These are phyloP conservation scores for Salicornia ramosissima DNA, from an alignment of 148 eudicot species.

Conservation along the genomic window DNA sequence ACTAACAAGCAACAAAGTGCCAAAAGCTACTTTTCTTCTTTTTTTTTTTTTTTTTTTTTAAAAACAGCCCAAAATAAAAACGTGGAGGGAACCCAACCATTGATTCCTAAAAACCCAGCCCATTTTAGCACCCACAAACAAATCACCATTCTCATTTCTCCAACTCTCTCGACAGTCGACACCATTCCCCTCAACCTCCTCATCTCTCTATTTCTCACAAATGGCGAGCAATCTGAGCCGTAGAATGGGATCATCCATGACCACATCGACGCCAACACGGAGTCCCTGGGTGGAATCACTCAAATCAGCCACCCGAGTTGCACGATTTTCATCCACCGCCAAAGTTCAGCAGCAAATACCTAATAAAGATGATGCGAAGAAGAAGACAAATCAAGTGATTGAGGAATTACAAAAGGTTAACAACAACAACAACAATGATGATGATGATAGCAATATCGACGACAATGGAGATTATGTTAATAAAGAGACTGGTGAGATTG, in stretches of 20 bases:
- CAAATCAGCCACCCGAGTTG: slow-evolving; percentile 12
- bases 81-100: no score
- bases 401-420: slow-evolving; percentile 7
- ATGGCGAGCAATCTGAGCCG: slow-evolving; percentile 54
- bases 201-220: no score
- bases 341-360: slow-evolving; percentile 14
- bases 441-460: background rate
- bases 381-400: slow-evolving; percentile 6
- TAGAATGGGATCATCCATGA: slow-evolving; percentile 30
- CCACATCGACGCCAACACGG: slow-evolving; percentile 12
- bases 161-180: no score
- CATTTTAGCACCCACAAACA: no score
- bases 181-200: no score
- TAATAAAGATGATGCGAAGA: slow-evolving; percentile 11
- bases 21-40: no score
- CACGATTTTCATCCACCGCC: slow-evolving; percentile 26
- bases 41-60: no score
- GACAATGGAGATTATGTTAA: slow-evolving; percentile 33
- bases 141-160: no score
- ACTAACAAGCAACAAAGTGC: no score
- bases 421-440: slow-evolving; percentile 12
- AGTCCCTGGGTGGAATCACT: slow-evolving; percentile 19
- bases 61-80: no score
- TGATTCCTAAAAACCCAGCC: no score
- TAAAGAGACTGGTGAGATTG: slow-evolving; percentile 76